These are phyloP conservation scores for Passiflora organensis DNA, from an alignment of 345 rosid genomes.

Conservation along the genomic window DNA sequence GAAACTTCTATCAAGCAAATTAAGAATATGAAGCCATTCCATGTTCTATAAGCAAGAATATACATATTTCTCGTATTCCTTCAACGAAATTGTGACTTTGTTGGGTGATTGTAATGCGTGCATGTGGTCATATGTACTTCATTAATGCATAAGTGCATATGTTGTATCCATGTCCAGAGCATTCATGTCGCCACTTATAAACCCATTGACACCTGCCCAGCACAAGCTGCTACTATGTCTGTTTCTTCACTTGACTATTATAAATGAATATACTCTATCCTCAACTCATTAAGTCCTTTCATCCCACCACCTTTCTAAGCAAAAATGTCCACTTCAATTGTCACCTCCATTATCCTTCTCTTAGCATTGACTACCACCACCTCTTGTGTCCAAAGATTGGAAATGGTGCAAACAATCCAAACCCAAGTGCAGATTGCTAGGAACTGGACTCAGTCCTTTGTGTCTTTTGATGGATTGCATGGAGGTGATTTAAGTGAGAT, in stretches of 20 bases:
- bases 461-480: conserved; percentile 1
- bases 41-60: no score
- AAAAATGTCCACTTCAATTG: not conserved
- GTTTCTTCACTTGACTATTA: not conserved
- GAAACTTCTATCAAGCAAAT: no score
- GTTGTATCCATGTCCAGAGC: not conserved
- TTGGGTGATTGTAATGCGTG: not conserved
- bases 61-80: no score
- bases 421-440: conserved; percentile 25
- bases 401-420: conserved; percentile 32
- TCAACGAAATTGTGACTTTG: no score
- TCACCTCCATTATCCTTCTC: conserved; percentile 17
- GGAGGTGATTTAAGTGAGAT: conserved; percentile 5
- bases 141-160: not conserved
- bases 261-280: not conserved
- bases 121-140: not conserved
- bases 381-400: conserved; percentile 20
- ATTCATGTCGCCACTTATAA: no score
- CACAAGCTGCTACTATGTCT: not conserved
- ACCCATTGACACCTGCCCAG: conserved; percentile 12
- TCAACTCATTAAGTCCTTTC: conserved; percentile 6
- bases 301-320: no score
- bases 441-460: conserved; percentile 18
- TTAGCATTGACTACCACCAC: conserved; percentile 20
- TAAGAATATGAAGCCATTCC: no score